Base-by-base conservation (phyloP, 257 asterid species). In the Solanum clarkiae region DNA sequence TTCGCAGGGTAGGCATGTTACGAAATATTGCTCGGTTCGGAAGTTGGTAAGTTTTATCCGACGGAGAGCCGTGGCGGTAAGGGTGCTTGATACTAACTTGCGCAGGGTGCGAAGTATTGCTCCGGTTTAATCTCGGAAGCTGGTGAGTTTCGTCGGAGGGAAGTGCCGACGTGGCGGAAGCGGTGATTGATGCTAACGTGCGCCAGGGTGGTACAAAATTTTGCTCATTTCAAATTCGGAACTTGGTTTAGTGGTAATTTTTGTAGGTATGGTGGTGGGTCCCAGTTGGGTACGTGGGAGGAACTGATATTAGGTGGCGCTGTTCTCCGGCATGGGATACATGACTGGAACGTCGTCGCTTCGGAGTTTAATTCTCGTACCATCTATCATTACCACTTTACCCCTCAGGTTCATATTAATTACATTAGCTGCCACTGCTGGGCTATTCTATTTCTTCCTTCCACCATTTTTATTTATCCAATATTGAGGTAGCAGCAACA, bases 201-300 rank as follows among this genome's bases (percentile, higher is more conserved):
- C 49, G 49, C 75, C 4, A 15, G 63, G 24, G 63, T 68, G 15
- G 29, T 59, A 59, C 10, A 3, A 65, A 65, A 7, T 51, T 9
- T 51, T 51, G 56, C 56, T 51, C 56, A 4, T 15, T 51, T 51
- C 11, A 51, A 12, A 51, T 26, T 26, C 10, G 9, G 26, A 60
- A 60, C 36, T 62, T 62, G 6, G 71, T 14, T 36, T 5, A 10
- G 2, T 60, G 45, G 32, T 29, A 29, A 29, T 2, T 29, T 29
- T 29, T 29, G 32, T 29, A 29, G 32, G 32, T 29, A 29, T 29
- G 32, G 32, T 29, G 32, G 32, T 29, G 32, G 32, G 3, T 68
- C 86, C 90, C 86, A 22, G 13, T 95, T 98, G 98, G 96, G 95
- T 84, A 93, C 98, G 44, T 92, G 96, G 98, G 98, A 95, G 88